phyloP scores from a whole-genome alignment of 208 protist species.

The Trypanosomatidae sp. region DNA sequence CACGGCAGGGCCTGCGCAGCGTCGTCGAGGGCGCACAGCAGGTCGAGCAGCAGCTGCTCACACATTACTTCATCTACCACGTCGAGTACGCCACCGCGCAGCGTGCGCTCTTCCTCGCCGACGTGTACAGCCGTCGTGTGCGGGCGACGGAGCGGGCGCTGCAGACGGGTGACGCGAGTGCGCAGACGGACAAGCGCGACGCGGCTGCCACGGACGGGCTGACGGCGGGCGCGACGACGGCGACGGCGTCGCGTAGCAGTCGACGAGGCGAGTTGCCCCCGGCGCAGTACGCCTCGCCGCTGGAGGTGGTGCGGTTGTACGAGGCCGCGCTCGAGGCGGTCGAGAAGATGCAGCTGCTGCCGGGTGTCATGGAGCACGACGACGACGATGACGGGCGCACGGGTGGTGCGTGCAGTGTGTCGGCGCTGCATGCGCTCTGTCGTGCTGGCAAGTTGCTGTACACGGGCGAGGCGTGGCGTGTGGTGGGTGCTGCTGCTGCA shows the following conservation, averaged over 20 bases:
- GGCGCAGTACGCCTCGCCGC: constrained; percentile 58
- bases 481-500: constrained; percentile 9
- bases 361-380: constrained; percentile 38
- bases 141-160: constrained; percentile 51
- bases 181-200: not conserved
- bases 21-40: constrained; percentile 24
- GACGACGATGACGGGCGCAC: constrained; percentile 47
- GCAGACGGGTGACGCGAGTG: not conserved
- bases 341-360: constrained; percentile 68
- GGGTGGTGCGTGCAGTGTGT: no score
- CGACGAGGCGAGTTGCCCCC: constrained; percentile 33
- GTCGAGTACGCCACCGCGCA: constrained; percentile 45
- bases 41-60: constrained; percentile 58
- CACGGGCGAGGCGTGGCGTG: constrained; percentile 56
- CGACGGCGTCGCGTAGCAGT: not conserved
- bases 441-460: constrained; percentile 48
- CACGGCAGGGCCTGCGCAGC: constrained; percentile 49
- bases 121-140: constrained; percentile 54
- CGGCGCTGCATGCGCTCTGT: constrained; percentile 21
- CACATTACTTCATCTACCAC: constrained; percentile 76
- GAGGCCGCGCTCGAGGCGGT: constrained; percentile 44
- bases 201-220: no score
- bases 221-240: not conserved
- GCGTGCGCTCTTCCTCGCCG: constrained; percentile 58
- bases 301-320: constrained; percentile 78